phyloP scores from a whole-genome alignment of 1,284 basidiomycete species.

The Leccinum pseudoinsigne region DNA sequence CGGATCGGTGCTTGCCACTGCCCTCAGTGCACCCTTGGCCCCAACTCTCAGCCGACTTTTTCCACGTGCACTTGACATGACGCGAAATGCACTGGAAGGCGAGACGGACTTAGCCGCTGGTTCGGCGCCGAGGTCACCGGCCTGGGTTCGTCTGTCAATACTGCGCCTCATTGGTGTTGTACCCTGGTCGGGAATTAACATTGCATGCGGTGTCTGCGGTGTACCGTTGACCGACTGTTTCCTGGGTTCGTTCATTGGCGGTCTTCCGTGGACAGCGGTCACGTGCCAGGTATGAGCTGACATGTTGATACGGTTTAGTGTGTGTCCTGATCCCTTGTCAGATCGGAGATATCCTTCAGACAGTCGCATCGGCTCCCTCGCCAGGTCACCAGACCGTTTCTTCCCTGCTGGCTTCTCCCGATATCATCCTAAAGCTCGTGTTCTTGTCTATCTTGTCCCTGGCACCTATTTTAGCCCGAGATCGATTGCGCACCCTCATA shows the following conservation, averaged over 20 bases:
- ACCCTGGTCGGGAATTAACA: constrained; percentile 94
- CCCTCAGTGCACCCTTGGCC: constrained; percentile 80
- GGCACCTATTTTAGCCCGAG: constrained; percentile 73
- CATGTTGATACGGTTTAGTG: constrained; percentile 14
- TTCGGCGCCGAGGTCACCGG: constrained; percentile 48
- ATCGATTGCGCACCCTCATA: constrained; percentile 57
- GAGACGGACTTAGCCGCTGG: constrained; percentile 37
- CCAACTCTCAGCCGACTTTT: constrained; percentile 80
- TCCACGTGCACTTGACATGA: constrained; percentile 82
- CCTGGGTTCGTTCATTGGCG: constrained; percentile 80
- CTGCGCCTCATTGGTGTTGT: constrained; percentile 88
- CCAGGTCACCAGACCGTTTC: constrained; percentile 70
- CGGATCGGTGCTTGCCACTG: constrained; percentile 80
- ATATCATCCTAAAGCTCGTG: constrained; percentile 71
- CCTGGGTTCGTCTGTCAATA: constrained; percentile 84
- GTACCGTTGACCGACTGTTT: constrained; percentile 75
- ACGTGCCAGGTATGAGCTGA: constrained; percentile 69
- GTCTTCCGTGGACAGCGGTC: constrained; percentile 80
- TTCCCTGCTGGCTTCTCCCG: constrained; percentile 67
- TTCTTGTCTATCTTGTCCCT: constrained; percentile 74
- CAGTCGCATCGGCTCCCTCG: constrained; percentile 66
- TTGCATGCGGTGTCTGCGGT: constrained; percentile 88
- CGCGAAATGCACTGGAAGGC: constrained; percentile 66
- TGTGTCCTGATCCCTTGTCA: constrained; percentile 30
- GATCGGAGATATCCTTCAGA: constrained; percentile 84